phyloP scores from a whole-genome alignment of 352 stramenopile species.

The Phytophthora agathidicida region DNA sequence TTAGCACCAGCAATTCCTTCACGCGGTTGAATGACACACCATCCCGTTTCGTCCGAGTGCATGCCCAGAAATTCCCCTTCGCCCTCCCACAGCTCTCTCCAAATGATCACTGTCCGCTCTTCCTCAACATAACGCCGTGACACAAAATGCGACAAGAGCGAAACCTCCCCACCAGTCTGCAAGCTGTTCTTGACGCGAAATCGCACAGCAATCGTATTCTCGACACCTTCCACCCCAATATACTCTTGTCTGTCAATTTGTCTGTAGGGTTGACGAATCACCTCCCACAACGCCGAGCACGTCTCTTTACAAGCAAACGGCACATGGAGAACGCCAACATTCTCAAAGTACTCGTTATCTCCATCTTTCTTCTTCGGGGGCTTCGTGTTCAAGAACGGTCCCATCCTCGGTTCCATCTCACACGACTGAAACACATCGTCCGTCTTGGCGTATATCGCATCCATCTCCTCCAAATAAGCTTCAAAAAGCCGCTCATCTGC shows the following conservation, averaged over 20 bases:
- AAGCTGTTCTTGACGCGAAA: conserved; percentile 20
- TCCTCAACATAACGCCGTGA: conserved; percentile 48
- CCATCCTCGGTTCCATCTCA: neutral
- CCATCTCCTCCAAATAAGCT: conserved; percentile 33
- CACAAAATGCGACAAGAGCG: conserved; percentile 31
- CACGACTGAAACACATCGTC: conserved; percentile 23
- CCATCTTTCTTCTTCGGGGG: conserved; percentile 20
- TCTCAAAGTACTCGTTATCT: conserved; percentile 33
- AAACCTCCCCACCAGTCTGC: conserved; percentile 15
- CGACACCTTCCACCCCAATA: neutral
- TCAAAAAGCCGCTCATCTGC: conserved; percentile 28
- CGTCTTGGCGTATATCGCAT: conserved; percentile 32
- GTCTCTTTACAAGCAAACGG: conserved; percentile 20
- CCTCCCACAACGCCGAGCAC: conserved; percentile 17
- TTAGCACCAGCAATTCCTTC: neutral
- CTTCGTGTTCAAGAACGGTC: conserved; percentile 17
- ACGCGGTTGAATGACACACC: conserved; percentile 17
- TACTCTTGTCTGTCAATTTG: conserved; percentile 30
- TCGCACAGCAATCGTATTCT: conserved; percentile 23
- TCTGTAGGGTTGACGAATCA: conserved; percentile 21
- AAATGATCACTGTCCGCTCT: conserved; percentile 54
- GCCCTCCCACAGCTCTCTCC: conserved; percentile 53
- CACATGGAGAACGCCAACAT: conserved; percentile 11
- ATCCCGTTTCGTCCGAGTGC: conserved; percentile 30
- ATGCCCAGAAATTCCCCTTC: conserved; percentile 23